A percentile compares a stretch with the other conserved stretches of the same genome.
These are phyloP conservation scores for Dioscorea cayenensis DNA, from an alignment of 116 monocot species.

Conservation along the genomic window DNA sequence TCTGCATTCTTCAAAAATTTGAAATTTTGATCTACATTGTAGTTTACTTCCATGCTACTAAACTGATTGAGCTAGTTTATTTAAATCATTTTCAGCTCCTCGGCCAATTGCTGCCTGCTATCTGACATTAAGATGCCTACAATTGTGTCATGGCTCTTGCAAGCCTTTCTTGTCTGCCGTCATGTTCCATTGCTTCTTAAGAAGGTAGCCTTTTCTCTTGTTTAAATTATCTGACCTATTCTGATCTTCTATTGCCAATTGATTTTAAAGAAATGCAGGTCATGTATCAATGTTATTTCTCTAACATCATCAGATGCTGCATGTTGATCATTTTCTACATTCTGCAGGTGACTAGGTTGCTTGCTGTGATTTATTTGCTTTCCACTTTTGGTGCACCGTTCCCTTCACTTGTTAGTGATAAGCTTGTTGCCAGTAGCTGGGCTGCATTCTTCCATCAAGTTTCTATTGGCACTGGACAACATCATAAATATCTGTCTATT, in stretches of 20 bases:
- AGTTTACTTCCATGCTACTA: too few relatives aligned
- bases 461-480: slow-evolving; percentile 55
- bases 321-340: background rate
- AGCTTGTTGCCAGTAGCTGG: slow-evolving; percentile 60
- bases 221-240: slow-evolving; percentile 1
- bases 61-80: background rate
- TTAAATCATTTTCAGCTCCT: background rate
- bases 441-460: slow-evolving; percentile 90
- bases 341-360: slow-evolving; percentile 56
- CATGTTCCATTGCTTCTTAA: slow-evolving; percentile 24
- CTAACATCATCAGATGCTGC: too few relatives aligned
- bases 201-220: slow-evolving; percentile 12
- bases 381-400: slow-evolving; percentile 39
- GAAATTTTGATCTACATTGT: background rate
- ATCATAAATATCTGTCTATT: slow-evolving; percentile 25
- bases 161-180: slow-evolving; percentile 20
- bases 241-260: too few relatives aligned
- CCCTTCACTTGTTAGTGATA: slow-evolving; percentile 22
- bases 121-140: slow-evolving; percentile 13
- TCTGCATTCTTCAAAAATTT: background rate
- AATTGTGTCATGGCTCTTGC: slow-evolving; percentile 26
- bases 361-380: slow-evolving; percentile 52
- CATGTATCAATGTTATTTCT: too few relatives aligned
- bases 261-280: too few relatives aligned
- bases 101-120: slow-evolving; percentile 18